Evolutionary conservation across 768 basidiomycete genomes (phyloP).

Genomic region (Cystobasidium onofrii): DNA sequence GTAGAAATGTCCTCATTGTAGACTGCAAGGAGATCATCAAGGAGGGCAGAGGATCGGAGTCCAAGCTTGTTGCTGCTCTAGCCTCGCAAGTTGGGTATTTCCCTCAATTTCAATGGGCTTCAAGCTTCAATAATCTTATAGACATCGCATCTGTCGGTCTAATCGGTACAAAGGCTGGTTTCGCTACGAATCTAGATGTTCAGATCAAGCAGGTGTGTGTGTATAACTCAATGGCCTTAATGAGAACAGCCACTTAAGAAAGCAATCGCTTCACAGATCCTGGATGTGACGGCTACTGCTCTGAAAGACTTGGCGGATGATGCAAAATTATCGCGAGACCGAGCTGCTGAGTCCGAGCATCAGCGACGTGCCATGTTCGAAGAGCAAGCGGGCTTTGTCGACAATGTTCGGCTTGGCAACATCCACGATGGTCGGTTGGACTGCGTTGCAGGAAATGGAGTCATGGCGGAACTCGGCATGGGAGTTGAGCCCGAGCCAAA

Average conservation of each 20-base stretch:
- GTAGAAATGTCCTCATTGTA: constrained; percentile 68
- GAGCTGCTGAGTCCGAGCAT: constrained; percentile 48
- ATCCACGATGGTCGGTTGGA: constrained; percentile 67
- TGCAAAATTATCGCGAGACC: constrained; percentile 44
- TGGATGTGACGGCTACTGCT: constrained; percentile 66
- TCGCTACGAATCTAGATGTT: constrained; percentile 67
- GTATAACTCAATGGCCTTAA: background rate
- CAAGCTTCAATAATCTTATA: constrained; percentile 53
- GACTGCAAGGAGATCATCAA: constrained; percentile 72
- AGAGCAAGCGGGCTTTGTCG: constrained; percentile 45
- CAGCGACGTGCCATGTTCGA: constrained; percentile 47
- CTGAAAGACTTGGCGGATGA: constrained; percentile 56
- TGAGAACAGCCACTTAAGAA: no score
- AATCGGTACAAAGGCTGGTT: constrained; percentile 93
- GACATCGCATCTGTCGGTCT: constrained; percentile 86
- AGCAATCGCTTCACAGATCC: constrained; percentile 48
- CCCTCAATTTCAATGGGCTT: constrained; percentile 51
- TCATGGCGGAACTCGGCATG: constrained; percentile 75
- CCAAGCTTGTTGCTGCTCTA: constrained; percentile 39
- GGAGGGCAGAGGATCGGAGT: constrained; percentile 42
- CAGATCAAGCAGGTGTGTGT: constrained; percentile 59
- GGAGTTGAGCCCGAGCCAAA: constrained; percentile 58
- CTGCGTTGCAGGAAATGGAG: constrained; percentile 71
- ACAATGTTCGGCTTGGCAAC: constrained; percentile 42
- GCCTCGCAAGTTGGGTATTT: constrained; percentile 62